Evolutionary conservation across 352 stramenopile genomes (phyloP).

Genomic region (Phytophthora europaea): DNA sequence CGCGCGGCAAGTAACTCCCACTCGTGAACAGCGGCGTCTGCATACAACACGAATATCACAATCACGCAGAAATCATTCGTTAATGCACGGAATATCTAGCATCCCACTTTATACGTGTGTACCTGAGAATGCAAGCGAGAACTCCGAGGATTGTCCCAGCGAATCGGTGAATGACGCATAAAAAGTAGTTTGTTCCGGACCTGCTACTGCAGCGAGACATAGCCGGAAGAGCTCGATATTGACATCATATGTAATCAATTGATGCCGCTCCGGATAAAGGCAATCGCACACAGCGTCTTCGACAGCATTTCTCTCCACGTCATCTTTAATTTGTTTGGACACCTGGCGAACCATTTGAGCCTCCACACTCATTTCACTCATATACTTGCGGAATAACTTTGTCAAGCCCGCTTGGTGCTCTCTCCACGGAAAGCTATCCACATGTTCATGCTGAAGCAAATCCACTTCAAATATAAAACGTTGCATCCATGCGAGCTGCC

Average conservation of each 20-base stretch:
- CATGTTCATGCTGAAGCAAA: constrained; percentile 23
- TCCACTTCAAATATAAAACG: constrained; percentile 61
- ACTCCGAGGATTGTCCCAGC: constrained; percentile 45
- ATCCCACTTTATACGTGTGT: background rate
- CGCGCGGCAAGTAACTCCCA: constrained; percentile 63
- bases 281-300: constrained; percentile 52
- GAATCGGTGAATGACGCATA: constrained; percentile 46
- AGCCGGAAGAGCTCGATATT: constrained; percentile 54
- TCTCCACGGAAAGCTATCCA: constrained; percentile 12
- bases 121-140: constrained; percentile 62
- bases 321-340: constrained; percentile 28
- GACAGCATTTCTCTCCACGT: constrained; percentile 34
- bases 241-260: constrained; percentile 39
- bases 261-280: constrained; percentile 50
- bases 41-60: constrained; percentile 7
- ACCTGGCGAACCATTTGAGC: constrained; percentile 43
- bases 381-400: constrained; percentile 53
- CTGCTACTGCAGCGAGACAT: constrained; percentile 39
- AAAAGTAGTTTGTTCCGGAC: constrained; percentile 41
- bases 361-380: constrained; percentile 52
- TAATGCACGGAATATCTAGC: background rate
- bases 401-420: constrained; percentile 26
- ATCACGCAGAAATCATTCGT: background rate
- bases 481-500: constrained; percentile 55
- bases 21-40: constrained; percentile 52